Percentiles rank a stretch among this genome's conserved stretches.
Conservation (phyloP, 2,329 filamentous ascomycete species). For the Claviceps humidiphila region DNA sequence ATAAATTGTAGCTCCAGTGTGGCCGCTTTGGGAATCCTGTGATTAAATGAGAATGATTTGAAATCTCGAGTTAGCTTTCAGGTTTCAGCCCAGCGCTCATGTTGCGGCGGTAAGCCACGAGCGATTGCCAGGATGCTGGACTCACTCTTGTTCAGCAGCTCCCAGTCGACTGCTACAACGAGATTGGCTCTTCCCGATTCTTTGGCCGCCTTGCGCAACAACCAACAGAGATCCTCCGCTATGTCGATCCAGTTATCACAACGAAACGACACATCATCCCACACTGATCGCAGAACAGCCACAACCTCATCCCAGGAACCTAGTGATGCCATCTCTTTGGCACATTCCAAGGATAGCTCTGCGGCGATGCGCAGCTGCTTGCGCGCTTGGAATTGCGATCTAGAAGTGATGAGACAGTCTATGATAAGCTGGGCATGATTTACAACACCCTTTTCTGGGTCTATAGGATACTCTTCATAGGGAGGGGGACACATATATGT, state of each 20-base stretch:
- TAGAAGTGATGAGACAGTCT: constrained; percentile 36
- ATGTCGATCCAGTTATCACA: constrained; percentile 47
- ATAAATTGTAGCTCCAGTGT: constrained; percentile 49
- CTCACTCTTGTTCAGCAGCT: constrained; percentile 46
- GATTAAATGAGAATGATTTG: too few species aligned
- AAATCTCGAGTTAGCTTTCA: background rate
- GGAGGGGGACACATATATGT: constrained; percentile 54
- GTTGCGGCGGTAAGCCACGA: background rate
- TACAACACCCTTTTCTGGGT: constrained; percentile 28
- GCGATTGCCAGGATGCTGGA: constrained; percentile 5
- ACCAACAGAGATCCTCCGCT: constrained; percentile 47
- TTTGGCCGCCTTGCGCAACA: constrained; percentile 43
- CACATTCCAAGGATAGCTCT: constrained; percentile 44
- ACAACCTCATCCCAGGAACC: constrained; percentile 41
- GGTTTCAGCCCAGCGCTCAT: background rate
- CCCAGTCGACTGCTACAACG: constrained; percentile 51
- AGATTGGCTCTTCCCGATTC: constrained; percentile 39
- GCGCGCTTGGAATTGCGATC: constrained; percentile 39
- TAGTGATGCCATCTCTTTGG: constrained; percentile 38
- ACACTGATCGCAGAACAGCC: constrained; percentile 40
- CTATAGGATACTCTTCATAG: constrained; percentile 43
- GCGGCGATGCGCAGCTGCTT: constrained; percentile 39
- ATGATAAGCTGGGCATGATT: constrained; percentile 44
- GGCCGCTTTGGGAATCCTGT: constrained; percentile 39
- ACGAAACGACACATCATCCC: constrained; percentile 43